Evolutionary conservation across 176 grass and related monocot genomes (phyloP).

Genomic region (Echinochloa phyllopogon): DNA sequence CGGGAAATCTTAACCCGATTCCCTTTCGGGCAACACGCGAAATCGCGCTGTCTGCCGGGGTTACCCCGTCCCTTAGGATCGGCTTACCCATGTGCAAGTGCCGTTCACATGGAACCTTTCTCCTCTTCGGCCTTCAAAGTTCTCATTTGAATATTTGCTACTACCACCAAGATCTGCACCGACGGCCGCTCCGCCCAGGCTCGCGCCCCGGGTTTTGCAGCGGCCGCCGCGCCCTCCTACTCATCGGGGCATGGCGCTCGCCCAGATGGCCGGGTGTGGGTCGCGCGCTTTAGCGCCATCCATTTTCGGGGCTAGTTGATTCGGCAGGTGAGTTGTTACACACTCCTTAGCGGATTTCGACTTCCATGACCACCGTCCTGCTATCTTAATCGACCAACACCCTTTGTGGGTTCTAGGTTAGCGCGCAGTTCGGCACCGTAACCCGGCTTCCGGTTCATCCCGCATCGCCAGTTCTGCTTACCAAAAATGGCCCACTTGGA

Average conservation of each 20-base stretch:
- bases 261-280: conserved; percentile 38
- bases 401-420: no score
- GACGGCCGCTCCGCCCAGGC: conserved; percentile 63
- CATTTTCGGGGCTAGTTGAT: conserved; percentile 89
- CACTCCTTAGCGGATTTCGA: conserved; percentile 72
- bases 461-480: conserved; percentile 77
- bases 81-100: conserved; percentile 72
- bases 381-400: no score
- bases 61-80: conserved; percentile 48
- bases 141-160: conserved; percentile 78
- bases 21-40: conserved; percentile 1
- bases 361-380: no score
- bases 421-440: conserved; percentile 63
- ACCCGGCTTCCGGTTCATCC: conserved; percentile 66
- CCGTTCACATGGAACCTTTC: conserved; percentile 84
- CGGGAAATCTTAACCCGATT: conserved; percentile 29
- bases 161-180: conserved; percentile 72
- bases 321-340: conserved; percentile 84
- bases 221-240: no score
- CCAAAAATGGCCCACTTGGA: conserved; percentile 75
- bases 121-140: conserved; percentile 79
- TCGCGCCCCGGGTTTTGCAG: conserved; percentile 61
- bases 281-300: conserved; percentile 66
- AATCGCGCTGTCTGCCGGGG: background rate
- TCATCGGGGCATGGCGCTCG: no score